These are phyloP conservation scores for Paraurostyla sp. DNA, from an alignment of 73 alveolate species.

Conservation along the genomic window DNA sequence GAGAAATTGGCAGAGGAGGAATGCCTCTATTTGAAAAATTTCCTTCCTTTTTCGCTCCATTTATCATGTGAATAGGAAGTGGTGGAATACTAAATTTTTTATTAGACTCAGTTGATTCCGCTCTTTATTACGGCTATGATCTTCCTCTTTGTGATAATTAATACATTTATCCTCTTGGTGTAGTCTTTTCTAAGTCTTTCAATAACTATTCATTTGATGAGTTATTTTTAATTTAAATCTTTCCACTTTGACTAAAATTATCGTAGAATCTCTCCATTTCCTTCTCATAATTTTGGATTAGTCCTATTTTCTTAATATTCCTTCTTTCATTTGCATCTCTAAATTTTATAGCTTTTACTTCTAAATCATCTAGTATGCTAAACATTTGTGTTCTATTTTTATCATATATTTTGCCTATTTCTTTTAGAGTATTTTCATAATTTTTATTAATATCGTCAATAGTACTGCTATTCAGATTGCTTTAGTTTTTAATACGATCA, in stretches of 20 bases:
- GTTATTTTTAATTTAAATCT: background rate
- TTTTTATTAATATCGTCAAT: background rate
- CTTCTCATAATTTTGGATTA: background rate
- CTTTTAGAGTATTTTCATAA: background rate
- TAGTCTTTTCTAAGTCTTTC: background rate
- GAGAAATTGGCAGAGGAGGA: background rate
- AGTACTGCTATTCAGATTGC: no score
- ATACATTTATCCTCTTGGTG: slow-evolving; percentile 1
- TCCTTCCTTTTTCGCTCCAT: background rate
- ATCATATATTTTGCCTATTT: slow-evolving; percentile 3
- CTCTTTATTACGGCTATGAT: slow-evolving; percentile 8
- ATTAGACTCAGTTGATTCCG: background rate
- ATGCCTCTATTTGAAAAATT: background rate
- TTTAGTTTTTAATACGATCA: background rate
- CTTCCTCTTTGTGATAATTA: slow-evolving; percentile 27
- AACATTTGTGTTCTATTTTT: slow-evolving; percentile 23
- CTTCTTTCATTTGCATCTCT: background rate
- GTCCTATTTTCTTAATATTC: background rate
- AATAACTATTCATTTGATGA: background rate
- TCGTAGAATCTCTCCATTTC: slow-evolving; percentile 19
- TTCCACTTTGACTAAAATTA: slow-evolving; percentile 7
- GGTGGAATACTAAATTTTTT: background rate
- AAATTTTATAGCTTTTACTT: background rate
- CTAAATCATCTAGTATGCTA: background rate
- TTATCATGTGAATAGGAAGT: slow-evolving; percentile 13